Conservation (phyloP, 768 basidiomycete genomes). For the Trametes elegans region DNA sequence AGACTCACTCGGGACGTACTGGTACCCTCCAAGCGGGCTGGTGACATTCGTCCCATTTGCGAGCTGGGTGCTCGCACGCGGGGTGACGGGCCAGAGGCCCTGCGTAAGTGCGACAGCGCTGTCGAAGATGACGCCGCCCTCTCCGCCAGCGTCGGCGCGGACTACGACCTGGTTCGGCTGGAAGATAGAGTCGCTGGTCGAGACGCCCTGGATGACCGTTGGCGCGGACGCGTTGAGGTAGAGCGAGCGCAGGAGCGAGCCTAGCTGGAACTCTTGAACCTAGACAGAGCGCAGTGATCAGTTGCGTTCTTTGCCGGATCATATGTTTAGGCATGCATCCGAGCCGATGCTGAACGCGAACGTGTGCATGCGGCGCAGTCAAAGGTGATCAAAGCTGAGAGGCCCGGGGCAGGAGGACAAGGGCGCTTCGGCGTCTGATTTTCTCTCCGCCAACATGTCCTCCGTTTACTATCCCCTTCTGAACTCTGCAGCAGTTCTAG, state of each 20-base stretch:
- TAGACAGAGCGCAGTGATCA: conserved; percentile 22
- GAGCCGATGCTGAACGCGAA: no score
- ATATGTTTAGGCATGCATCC: no score
- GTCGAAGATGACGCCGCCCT: conserved; percentile 64
- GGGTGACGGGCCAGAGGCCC: conserved; percentile 59
- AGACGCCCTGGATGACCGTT: conserved; percentile 45
- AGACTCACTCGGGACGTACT: conserved; percentile 46
- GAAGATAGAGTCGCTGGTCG: conserved; percentile 30
- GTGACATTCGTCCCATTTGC: conserved; percentile 61
- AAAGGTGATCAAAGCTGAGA: no score
- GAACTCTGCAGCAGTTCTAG: no score
- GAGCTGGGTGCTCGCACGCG: conserved; percentile 48
- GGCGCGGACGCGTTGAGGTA: conserved; percentile 57
- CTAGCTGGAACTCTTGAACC: conserved; percentile 60
- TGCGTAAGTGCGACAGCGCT: conserved; percentile 67
- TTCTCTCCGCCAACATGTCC: no score
- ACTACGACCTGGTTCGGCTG: conserved; percentile 42
- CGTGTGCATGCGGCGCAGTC: no score
- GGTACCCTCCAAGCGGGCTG: conserved; percentile 66
- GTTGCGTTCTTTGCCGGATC: no score
- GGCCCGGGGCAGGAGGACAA: no score
- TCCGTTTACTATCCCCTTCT: no score
- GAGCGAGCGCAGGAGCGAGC: conserved; percentile 45
- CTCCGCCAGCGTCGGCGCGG: conserved; percentile 68
- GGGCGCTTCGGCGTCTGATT: no score